Conservation (phyloP, 805 yeast genomes). For the Saccharomyces kudriavzevii region DNA sequence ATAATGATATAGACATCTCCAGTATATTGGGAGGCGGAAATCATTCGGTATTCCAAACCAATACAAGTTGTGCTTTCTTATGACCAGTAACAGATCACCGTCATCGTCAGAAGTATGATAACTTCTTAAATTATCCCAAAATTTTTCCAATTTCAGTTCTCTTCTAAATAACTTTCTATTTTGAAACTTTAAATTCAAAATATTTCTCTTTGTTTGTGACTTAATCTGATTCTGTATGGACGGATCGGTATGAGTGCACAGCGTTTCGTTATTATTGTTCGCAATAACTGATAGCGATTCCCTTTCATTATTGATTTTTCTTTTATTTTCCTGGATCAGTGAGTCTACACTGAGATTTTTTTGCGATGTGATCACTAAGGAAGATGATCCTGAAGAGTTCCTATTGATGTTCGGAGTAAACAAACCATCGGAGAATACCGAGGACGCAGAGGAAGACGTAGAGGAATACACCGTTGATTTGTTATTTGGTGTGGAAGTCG, state of each 20-base stretch:
- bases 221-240: not conserved
- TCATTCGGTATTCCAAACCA: conserved; percentile 17
- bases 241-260: not conserved
- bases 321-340: conserved; percentile 14
- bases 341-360: conserved; percentile 14
- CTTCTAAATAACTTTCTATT: conserved; percentile 9
- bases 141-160: conserved; percentile 3
- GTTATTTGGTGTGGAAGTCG: not conserved
- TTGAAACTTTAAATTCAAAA: conserved; percentile 8
- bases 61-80: conserved; percentile 7
- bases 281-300: conserved; percentile 4
- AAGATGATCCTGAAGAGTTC: not conserved
- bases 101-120: not conserved
- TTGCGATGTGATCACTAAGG: conserved; percentile 7
- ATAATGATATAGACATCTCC: conserved; percentile 6
- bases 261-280: not conserved
- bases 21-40: conserved; percentile 7
- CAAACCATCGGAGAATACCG: not conserved
- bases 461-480: conserved; percentile 4
- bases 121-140: conserved; percentile 9
- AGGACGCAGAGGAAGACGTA: conserved; percentile 3
- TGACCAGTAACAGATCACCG: conserved; percentile 7
- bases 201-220: conserved; percentile 6
- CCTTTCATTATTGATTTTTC: conserved; percentile 8
- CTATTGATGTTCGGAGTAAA: not conserved